These are phyloP conservation scores for Scenedesmus sp. DNA, from an alignment of 163 green algal species.

Conservation along the genomic window DNA sequence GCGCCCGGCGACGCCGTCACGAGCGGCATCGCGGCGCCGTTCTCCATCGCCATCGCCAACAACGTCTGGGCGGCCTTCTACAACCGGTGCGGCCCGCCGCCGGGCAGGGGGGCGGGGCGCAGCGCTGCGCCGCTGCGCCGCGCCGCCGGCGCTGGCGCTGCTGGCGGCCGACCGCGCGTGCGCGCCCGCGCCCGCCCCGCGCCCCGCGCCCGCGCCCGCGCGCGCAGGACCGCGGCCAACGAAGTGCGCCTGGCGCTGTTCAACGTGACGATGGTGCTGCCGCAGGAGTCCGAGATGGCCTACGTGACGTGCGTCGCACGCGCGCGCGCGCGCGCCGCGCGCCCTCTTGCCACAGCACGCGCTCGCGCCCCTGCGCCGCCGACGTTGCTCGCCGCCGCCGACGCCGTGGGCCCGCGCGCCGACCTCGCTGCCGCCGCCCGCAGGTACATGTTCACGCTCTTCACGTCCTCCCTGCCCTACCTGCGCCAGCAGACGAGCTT, in stretches of 20 bases:
- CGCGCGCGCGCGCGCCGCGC: too few species aligned
- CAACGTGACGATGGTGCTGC: conserved; percentile 36
- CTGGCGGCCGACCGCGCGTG: too few species aligned
- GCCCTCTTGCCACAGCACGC: too few species aligned
- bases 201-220: too few species aligned
- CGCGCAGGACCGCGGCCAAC: conserved; percentile 21
- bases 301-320: conserved; percentile 41
- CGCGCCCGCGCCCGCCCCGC: too few species aligned
- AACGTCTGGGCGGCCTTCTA: conserved; percentile 40
- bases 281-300: conserved; percentile 29
- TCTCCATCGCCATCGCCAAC: conserved; percentile 34
- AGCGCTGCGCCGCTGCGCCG: neutral
- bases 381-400: too few species aligned
- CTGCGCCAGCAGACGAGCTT: conserved; percentile 32
- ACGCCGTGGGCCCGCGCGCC: too few species aligned
- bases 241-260: conserved; percentile 26
- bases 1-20: conserved; percentile 30
- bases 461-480: conserved; percentile 24
- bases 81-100: conserved; percentile 33
- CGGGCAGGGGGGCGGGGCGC: too few species aligned
- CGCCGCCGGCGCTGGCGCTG: too few species aligned
- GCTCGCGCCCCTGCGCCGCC: too few species aligned
- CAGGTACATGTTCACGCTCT: conserved; percentile 46
- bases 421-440: neutral
- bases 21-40: conserved; percentile 23